phyloP scores from a whole-genome alignment of 805 yeast species.

The Wickerhamiella brachini region DNA sequence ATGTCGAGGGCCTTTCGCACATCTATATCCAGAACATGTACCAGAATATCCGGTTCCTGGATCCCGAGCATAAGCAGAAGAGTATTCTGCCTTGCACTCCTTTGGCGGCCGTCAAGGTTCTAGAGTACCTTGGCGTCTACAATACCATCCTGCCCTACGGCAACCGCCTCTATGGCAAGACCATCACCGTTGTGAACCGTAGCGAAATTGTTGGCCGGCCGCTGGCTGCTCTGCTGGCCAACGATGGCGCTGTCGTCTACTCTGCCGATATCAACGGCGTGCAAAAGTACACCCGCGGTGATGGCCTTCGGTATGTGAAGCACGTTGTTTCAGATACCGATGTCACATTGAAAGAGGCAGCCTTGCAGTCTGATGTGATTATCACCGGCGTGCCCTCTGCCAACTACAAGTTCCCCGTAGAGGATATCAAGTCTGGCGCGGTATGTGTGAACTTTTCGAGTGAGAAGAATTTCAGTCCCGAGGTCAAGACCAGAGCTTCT shows the following conservation, averaged over 20 bases:
- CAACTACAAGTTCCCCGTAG: slow-evolving; percentile 72
- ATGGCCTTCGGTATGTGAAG: slow-evolving; percentile 64
- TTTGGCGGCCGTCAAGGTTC: slow-evolving; percentile 80
- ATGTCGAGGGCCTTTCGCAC: slow-evolving; percentile 91
- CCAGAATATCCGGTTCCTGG: slow-evolving; percentile 79
- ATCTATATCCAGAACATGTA: slow-evolving; percentile 86
- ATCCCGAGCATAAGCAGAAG: slow-evolving; percentile 49
- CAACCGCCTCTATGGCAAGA: slow-evolving; percentile 84
- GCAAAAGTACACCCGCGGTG: slow-evolving; percentile 89
- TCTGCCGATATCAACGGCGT: slow-evolving; percentile 80
- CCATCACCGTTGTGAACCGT: slow-evolving; percentile 78
- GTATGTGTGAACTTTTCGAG: slow-evolving; percentile 83
- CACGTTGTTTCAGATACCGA: slow-evolving; percentile 62
- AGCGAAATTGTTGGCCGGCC: slow-evolving; percentile 98
- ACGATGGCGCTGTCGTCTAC: slow-evolving; percentile 93
- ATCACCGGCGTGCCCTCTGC: slow-evolving; percentile 92
- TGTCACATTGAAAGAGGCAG: slow-evolving; percentile 45
- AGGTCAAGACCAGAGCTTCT: slow-evolving; percentile 75
- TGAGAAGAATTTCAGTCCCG: slow-evolving; percentile 66
- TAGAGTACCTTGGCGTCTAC: slow-evolving; percentile 82
- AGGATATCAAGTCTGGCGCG: slow-evolving; percentile 72
- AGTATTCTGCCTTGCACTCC: slow-evolving; percentile 95
- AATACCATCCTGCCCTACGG: slow-evolving; percentile 75
- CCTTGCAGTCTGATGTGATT: slow-evolving; percentile 72
- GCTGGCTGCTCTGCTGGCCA: slow-evolving; percentile 85